Evolutionary conservation across 768 basidiomycete genomes (phyloP), one percentile per base, ranked within the genome.

Genomic region (Coprinopsis marcescibilis): DNA sequence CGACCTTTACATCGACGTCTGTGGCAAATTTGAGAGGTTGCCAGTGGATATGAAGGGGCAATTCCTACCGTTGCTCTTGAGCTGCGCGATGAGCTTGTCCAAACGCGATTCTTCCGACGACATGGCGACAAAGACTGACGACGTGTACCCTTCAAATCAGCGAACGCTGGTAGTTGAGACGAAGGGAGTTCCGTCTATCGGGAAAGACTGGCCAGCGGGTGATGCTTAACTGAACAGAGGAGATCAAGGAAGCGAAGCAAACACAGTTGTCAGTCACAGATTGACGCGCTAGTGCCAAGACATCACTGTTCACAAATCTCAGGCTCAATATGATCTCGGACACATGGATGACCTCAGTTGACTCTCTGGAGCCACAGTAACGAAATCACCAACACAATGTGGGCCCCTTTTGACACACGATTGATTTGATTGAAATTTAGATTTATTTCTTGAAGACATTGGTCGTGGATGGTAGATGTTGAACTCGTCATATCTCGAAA

Each of bases 1-100:
- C 88, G 19, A 89, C 74, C 67, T 83, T 89, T 51, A 77, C 72
- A 65, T 91, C 89, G 49, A 85, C 78, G 63, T 91, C 89, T 90
- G 56, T 47, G 41, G 33, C n/a, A n/a, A 29, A 27, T 33, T 24
- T 48, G 27, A 44, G 43, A 44, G 20, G 33, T 34, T 39, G 29
- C 17, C 45, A 26, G 37, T 46, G 35, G 25, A 29, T 43, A 41
- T 38, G 46, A 21, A 32, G 45, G n/a, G 42, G 51, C 49, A 17
- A 50, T 26, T 54, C 68, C 40, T 50, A 84, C 83, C 83, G 54
- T 75, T 80, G 59, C 66, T 78, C 68, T 77, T 83, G 69, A 75
- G 81, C 60, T 83, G 83, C 52, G 60, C 72, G 49, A 84, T 60
- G 53, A 86, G 78, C 58, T 70, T 76, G 58, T 83, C 81, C 46